Conservation (phyloP, 345 rosid species). For the Populus pruinosa region DNA sequence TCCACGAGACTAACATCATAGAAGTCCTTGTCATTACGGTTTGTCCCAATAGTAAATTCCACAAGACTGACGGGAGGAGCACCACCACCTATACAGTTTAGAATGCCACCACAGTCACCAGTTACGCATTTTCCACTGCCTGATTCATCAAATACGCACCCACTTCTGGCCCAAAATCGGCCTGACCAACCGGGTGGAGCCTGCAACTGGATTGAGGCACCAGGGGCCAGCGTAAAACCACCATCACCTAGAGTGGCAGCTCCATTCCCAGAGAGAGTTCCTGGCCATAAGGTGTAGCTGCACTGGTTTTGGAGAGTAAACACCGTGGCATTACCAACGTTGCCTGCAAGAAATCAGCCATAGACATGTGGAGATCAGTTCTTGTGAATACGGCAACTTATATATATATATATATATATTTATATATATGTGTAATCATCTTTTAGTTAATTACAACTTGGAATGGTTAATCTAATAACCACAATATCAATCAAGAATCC, state of each 20-base stretch:
- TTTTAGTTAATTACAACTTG: too few relatives aligned
- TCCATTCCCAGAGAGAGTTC: constrained; percentile 63
- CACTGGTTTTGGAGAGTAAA: constrained; percentile 75
- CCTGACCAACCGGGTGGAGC: constrained; percentile 88
- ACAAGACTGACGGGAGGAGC: constrained; percentile 63
- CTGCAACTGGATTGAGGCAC: constrained; percentile 45
- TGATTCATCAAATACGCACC: constrained; percentile 64
- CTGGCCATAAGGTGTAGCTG: constrained; percentile 78
- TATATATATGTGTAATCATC: too few relatives aligned
- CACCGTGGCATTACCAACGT: constrained; percentile 44
- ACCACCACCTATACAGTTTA: constrained; percentile 75
- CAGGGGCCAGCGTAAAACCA: constrained; percentile 54
- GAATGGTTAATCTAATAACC: too few relatives aligned
- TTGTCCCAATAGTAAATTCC: constrained; percentile 64
- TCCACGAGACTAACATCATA: constrained; percentile 94
- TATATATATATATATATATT: too few relatives aligned
- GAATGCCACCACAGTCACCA: constrained; percentile 72
- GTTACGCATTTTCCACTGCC: constrained; percentile 68
- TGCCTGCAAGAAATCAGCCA: constrained; percentile 22
- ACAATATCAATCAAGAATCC: too few relatives aligned
- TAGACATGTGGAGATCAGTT: too few relatives aligned
- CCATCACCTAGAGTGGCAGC: constrained; percentile 62
- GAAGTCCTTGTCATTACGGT: constrained; percentile 51
- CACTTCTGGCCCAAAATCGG: constrained; percentile 83
- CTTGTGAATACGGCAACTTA: too few relatives aligned